A percentile compares a stretch with the other conserved stretches of the same genome.
phyloP scores from a whole-genome alignment of 495 filamentous ascomycete species.

The Copromyces sp. region DNA sequence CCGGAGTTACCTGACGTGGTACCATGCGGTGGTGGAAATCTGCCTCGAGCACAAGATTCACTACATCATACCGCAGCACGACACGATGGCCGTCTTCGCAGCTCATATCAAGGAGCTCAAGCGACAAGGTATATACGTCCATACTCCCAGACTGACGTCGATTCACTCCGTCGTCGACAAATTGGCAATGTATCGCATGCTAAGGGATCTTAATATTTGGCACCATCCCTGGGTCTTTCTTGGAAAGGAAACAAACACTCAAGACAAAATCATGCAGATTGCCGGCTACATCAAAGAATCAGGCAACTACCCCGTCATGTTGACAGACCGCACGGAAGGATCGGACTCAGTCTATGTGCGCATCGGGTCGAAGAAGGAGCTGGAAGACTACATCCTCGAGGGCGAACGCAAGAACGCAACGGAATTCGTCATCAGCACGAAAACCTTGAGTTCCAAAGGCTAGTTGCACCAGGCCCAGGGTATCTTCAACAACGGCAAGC shows the following conservation, averaged over 20 bases:
- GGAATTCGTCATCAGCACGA: neutral
- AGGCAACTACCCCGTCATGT: neutral
- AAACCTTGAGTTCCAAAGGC: neutral
- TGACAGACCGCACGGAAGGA: neutral
- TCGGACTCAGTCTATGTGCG: neutral
- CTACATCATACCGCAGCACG: constrained; percentile 3
- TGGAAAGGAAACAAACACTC: neutral
- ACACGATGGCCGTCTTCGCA: neutral
- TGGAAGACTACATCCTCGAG: neutral
- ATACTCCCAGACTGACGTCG: neutral
- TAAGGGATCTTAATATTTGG: neutral
- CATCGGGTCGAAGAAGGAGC: neutral
- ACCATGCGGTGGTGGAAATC: neutral
- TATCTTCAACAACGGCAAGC: neutral
- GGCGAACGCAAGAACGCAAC: neutral
- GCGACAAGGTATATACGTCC: neutral
- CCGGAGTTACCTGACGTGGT: neutral
- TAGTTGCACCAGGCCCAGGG: constrained; percentile 1
- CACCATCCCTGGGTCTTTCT: neutral
- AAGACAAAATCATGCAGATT: neutral
- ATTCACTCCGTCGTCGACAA: neutral
- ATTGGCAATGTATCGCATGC: neutral
- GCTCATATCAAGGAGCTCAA: neutral
- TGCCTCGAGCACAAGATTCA: neutral
- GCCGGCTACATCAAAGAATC: neutral